Evolutionary conservation across 2,329 filamentous ascomycete species (phyloP).

Genomic region (Aspergillus tanneri): DNA sequence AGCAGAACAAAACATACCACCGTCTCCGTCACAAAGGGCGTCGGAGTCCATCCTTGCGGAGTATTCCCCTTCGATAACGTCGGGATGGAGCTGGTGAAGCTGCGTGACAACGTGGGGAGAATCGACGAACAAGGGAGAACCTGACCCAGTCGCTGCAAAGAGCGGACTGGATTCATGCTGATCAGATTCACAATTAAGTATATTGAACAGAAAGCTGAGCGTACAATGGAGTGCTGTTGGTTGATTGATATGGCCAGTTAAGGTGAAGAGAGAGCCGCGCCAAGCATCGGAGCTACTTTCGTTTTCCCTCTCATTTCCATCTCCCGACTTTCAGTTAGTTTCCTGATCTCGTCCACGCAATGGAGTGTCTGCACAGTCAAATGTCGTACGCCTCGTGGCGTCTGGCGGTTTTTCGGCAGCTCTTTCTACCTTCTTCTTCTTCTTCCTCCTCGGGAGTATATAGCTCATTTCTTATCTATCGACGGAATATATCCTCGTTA

Average conservation of each 20-base stretch:
- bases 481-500: constrained; percentile 19
- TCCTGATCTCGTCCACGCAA: constrained; percentile 10
- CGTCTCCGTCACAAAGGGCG: constrained; percentile 56
- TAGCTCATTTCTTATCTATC: background rate
- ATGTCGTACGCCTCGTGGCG: constrained; percentile 36
- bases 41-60: constrained; percentile 50
- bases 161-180: constrained; percentile 26
- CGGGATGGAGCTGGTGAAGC: constrained; percentile 31
- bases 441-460: background rate
- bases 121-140: constrained; percentile 11
- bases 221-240: background rate
- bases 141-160: constrained; percentile 27
- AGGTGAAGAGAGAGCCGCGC: constrained; percentile 5
- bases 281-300: constrained; percentile 2
- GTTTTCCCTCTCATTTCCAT: constrained; percentile 13
- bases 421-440: constrained; percentile 17
- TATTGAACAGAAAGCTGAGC: background rate
- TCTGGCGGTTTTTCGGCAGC: constrained; percentile 25
- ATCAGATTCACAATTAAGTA: background rate
- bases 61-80: constrained; percentile 29
- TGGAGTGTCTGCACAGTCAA: constrained; percentile 28
- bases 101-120: constrained; percentile 21
- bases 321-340: background rate
- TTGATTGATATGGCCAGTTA: background rate
- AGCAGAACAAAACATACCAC: constrained; percentile 53